phyloP scores from a whole-genome alignment of 2,329 filamentous ascomycete genomes.

The Neonectria punicea region DNA sequence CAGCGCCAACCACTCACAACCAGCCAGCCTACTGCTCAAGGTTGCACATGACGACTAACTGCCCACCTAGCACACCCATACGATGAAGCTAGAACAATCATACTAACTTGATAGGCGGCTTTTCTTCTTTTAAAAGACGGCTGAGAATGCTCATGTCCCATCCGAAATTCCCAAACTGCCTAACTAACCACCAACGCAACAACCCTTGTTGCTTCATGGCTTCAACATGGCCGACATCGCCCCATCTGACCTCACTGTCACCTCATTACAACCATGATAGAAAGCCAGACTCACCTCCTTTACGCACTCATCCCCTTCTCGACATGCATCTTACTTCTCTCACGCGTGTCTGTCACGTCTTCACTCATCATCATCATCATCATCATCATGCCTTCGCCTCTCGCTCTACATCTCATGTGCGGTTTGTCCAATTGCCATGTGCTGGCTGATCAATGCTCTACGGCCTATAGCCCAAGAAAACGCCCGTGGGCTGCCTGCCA shows the following conservation, averaged over 20 bases:
- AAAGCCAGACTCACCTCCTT: background rate
- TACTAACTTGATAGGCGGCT: too few relatives aligned
- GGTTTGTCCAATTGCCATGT: slow-evolving; percentile 38
- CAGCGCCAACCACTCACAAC: background rate
- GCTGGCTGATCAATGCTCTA: slow-evolving; percentile 32
- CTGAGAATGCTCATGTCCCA: too few relatives aligned
- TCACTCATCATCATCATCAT: background rate
- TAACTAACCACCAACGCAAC: too few relatives aligned
- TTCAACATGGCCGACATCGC: too few relatives aligned
- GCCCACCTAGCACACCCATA: too few relatives aligned
- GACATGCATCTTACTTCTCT: background rate
- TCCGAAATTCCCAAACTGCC: too few relatives aligned
- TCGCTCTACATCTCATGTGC: slow-evolving; percentile 17
- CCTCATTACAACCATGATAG: background rate
- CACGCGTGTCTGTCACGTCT: background rate
- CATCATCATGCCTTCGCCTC: background rate
- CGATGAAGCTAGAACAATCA: too few relatives aligned
- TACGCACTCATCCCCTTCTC: background rate
- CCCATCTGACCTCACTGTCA: too few relatives aligned
- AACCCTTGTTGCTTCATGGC: too few relatives aligned
- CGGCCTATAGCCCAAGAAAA: slow-evolving; percentile 32
- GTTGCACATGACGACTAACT: background rate
- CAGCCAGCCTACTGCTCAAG: background rate
- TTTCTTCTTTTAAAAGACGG: too few relatives aligned
- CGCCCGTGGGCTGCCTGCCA: slow-evolving; percentile 28